Evolutionary conservation across 495 filamentous ascomycete species (phyloP), one percentile per base, ranked within the genome.

Genomic region (Chaetomium fimeti): DNA sequence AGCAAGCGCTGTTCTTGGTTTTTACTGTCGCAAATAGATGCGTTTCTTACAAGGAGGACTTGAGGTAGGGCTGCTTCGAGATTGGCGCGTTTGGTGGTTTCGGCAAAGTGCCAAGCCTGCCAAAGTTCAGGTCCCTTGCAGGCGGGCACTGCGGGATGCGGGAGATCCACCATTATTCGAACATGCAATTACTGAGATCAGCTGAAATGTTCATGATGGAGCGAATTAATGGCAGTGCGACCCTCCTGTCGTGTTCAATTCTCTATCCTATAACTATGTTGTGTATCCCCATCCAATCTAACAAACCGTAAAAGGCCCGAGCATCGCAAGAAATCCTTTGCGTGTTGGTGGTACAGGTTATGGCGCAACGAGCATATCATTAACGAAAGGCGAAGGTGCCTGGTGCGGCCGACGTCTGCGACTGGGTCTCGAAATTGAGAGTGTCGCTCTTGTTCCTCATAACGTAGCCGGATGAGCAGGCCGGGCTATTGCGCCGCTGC

Each of bases 101-200:
- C 45, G 20, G 45, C 45, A 49, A 29, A 29, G 49, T 13, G 49
- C 49, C 49, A 53, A 53, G 49, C 49, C 49, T 6, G 49, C 45
- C 45, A 49, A 49, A 49, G 45, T 8, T 49, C 32, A 36, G 32
- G 32, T 36, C 5, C 45, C 45, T n/a, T 49, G 45, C 45, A 49
- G 20, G n/a, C n/a, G n/a, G n/a, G n/a, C n/a, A n/a, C n/a, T n/a
- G 45, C 4, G 20, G 9, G 45, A 49, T 24, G 45, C 45, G n/a
- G 20, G 45, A 8, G 45, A 24, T n/a, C 45, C 45, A 49, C 45
- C 16, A 20, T 24, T 49, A 8, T 20, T 11, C 45, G 3, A 24
- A 20, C 20, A 49, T 49, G 45, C 45, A 24, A 2, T 11, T 49
- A 49, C 20, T 11, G 45, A 49, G 18, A 5, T 2, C 45, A 24